Conservation (phyloP, 2,329 filamentous ascomycete species). For the Colletotrichum horii region DNA sequence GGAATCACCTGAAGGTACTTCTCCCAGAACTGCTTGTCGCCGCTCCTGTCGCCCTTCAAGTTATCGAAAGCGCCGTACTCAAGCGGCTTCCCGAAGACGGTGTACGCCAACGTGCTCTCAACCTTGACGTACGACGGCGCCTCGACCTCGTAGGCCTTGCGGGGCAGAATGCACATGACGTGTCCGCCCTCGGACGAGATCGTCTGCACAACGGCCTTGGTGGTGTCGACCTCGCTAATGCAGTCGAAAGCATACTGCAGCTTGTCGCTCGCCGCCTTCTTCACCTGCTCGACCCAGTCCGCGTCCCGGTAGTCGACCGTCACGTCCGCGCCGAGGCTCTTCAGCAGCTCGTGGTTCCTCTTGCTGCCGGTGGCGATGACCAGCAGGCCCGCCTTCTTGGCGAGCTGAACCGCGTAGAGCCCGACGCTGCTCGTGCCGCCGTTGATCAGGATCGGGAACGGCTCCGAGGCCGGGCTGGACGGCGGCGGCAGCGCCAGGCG, state of each 20-base stretch:
- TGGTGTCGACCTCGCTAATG: slow-evolving; percentile 34
- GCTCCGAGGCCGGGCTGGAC: neutral
- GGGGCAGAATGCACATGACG: slow-evolving; percentile 30
- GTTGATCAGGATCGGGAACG: slow-evolving; percentile 28
- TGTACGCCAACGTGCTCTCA: slow-evolving; percentile 16
- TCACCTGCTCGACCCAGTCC: slow-evolving; percentile 13
- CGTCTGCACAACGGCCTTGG: slow-evolving; percentile 28
- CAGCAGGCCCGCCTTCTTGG: slow-evolving; percentile 5
- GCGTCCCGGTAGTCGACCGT: slow-evolving; percentile 49
- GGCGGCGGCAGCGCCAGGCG: slow-evolving; percentile 3
- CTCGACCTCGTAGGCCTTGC: slow-evolving; percentile 13
- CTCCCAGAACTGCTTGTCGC: slow-evolving; percentile 18
- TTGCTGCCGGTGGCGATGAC: slow-evolving; percentile 23
- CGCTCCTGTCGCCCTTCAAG: neutral
- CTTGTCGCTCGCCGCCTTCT: slow-evolving; percentile 24
- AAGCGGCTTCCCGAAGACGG: slow-evolving; percentile 3
- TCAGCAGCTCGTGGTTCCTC: slow-evolving; percentile 42
- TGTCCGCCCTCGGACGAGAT: slow-evolving; percentile 30
- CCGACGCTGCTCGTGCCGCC: slow-evolving; percentile 28
- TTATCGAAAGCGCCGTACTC: slow-evolving; percentile 3
- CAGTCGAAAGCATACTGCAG: slow-evolving; percentile 31
- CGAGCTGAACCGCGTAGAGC: slow-evolving; percentile 15
- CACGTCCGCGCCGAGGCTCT: slow-evolving; percentile 48
- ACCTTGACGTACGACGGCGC: slow-evolving; percentile 13
- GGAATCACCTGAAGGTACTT: slow-evolving; percentile 1